Conservation (phyloP, 2,329 filamentous ascomycete species). For the Graphilbum fragrans region DNA sequence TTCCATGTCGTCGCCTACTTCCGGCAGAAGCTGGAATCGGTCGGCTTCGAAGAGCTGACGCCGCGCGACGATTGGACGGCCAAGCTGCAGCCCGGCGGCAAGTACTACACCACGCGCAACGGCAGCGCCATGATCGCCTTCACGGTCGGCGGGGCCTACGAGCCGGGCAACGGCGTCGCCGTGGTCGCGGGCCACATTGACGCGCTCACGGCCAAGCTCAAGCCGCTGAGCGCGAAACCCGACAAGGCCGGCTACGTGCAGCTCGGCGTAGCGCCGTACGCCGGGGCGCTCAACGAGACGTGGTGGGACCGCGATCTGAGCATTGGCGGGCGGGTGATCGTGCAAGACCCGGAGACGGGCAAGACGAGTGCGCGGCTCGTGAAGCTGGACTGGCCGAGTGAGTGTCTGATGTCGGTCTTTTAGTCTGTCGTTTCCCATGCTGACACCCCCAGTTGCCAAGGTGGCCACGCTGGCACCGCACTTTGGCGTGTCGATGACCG, state of each 20-base stretch:
- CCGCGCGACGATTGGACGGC: conserved; percentile 66
- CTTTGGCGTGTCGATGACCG: conserved; percentile 67
- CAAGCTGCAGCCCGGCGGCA: conserved; percentile 57
- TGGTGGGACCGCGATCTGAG: conserved; percentile 97
- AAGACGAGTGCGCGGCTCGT: conserved; percentile 76
- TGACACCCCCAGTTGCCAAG: conserved; percentile 55
- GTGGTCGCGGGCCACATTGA: conserved; percentile 81
- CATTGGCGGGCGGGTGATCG: conserved; percentile 78
- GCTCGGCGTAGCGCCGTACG: conserved; percentile 86
- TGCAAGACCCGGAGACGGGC: conserved; percentile 57
- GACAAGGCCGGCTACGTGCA: conserved; percentile 77
- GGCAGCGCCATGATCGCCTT: conserved; percentile 25
- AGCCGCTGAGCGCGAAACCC: conserved; percentile 80
- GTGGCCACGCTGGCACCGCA: conserved; percentile 89
- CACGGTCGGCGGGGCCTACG: conserved; percentile 21
- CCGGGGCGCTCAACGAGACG: conserved; percentile 72
- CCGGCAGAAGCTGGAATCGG: conserved; percentile 54
- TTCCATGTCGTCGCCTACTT: conserved; percentile 84
- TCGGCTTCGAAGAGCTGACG: conserved; percentile 68
- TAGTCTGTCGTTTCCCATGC: background rate
- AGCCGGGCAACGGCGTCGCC: conserved; percentile 22
- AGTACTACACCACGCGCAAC: conserved; percentile 22
- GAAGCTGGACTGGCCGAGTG: conserved; percentile 81
- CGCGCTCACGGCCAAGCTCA: conserved; percentile 78
- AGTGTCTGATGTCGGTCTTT: conserved; percentile 10